A percentile compares a stretch with the other conserved stretches of the same genome.
Conservation (phyloP, 2,329 filamentous ascomycete species). For the Chaetomium sp. region DNA sequence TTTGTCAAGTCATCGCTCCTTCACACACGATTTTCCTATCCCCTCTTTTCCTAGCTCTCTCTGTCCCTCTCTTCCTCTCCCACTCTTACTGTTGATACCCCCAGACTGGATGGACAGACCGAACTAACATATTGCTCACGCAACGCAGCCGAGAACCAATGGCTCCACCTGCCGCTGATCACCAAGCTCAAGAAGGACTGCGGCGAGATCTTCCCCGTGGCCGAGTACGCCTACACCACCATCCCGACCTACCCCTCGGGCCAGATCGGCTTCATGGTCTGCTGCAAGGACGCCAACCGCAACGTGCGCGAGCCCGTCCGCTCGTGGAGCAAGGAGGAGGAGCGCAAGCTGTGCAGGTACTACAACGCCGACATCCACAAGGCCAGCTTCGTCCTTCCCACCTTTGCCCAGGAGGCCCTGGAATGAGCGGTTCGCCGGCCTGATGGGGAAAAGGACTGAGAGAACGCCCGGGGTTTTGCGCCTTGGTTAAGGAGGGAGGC, state of each 20-base stretch:
- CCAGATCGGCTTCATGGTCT: slow-evolving; percentile 99
- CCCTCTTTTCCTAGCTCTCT: neutral
- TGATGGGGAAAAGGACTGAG: neutral
- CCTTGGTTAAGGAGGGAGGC: neutral
- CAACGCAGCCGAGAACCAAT: slow-evolving; percentile 89
- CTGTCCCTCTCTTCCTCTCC: too few species aligned
- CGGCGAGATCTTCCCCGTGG: slow-evolving; percentile 94
- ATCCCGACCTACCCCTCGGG: slow-evolving; percentile 99
- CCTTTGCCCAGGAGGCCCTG: slow-evolving; percentile 81
- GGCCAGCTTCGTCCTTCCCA: slow-evolving; percentile 90
- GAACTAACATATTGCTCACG: slow-evolving; percentile 26
- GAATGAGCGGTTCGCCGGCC: slow-evolving; percentile 45
- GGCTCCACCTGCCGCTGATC: slow-evolving; percentile 95
- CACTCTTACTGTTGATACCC: neutral
- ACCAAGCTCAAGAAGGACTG: slow-evolving; percentile 94
- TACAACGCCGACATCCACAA: slow-evolving; percentile 97
- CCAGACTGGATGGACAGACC: neutral
- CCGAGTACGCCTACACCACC: slow-evolving; percentile 98
- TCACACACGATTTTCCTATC: too few species aligned
- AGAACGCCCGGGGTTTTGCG: neutral
- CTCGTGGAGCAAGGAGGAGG: slow-evolving; percentile 80
- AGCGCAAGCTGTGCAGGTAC: slow-evolving; percentile 91
- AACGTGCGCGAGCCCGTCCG: slow-evolving; percentile 86
- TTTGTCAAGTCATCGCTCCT: slow-evolving; percentile 13
- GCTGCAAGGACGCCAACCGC: slow-evolving; percentile 86